Conservation (phyloP, 2,329 filamentous ascomycete species). For the Fusarium nurragi region DNA sequence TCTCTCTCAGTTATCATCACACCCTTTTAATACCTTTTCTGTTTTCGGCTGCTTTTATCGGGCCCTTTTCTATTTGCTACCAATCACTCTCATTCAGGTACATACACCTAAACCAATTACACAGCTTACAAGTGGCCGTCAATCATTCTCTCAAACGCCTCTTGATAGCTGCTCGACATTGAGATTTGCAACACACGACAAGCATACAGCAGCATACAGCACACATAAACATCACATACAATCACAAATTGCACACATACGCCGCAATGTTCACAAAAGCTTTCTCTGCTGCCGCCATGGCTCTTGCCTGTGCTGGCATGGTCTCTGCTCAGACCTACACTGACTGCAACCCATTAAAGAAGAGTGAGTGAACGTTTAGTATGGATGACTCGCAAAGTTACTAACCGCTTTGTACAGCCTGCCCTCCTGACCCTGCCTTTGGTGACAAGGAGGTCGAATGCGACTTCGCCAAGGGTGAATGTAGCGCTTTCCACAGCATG, state of each 20-base stretch:
- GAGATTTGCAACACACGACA: conserved; percentile 7
- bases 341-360: conserved; percentile 64
- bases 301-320: conserved; percentile 59
- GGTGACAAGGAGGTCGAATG: conserved; percentile 66
- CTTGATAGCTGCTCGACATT: conserved; percentile 23
- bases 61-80: conserved; percentile 1
- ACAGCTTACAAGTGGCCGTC: conserved; percentile 28
- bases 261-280: conserved; percentile 56
- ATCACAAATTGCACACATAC: conserved; percentile 11
- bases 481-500: conserved; percentile 61
- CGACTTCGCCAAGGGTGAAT: conserved; percentile 81
- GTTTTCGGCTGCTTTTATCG: conserved; percentile 3
- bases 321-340: conserved; percentile 66
- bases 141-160: conserved; percentile 27
- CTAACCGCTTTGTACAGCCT: conserved; percentile 56
- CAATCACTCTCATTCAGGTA: conserved; percentile 28
- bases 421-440: conserved; percentile 80
- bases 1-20: conserved; percentile 5
- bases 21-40: conserved; percentile 34
- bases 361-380: conserved; percentile 48
- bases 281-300: conserved; percentile 57
- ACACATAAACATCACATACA: neutral
- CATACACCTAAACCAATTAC: conserved; percentile 7
- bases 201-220: conserved; percentile 6
- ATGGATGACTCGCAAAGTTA: neutral